Conservation (phyloP, 441 rosid species). For the Gossypium lobatum region DNA sequence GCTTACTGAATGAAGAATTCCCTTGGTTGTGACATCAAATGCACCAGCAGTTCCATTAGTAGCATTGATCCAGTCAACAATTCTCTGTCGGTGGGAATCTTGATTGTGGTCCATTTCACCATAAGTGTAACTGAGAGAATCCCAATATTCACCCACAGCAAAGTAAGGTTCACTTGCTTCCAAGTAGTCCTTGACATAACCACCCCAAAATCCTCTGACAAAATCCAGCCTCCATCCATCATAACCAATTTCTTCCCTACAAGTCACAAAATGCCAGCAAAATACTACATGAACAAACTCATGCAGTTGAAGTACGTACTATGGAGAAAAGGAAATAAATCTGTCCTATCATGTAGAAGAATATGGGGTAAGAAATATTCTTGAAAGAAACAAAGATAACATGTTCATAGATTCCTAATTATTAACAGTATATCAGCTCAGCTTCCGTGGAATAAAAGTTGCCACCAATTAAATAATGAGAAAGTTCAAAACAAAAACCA, state of each 20-base stretch:
- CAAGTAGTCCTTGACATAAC: conserved; percentile 90
- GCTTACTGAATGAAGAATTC: conserved; percentile 82
- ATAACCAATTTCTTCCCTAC: conserved; percentile 87
- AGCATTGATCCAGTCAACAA: conserved; percentile 86
- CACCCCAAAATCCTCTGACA: conserved; percentile 98
- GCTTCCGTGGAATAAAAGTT: background rate
- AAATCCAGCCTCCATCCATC: conserved; percentile 99
- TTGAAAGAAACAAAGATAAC: conserved; percentile 1
- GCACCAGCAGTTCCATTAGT: conserved; percentile 85
- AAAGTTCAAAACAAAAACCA: background rate
- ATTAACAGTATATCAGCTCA: background rate
- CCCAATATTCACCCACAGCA: conserved; percentile 95
- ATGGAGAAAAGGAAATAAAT: conserved; percentile 11
- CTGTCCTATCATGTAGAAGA: background rate
- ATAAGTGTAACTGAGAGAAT: conserved; percentile 76
- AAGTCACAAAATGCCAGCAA: conserved; percentile 16
- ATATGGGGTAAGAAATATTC: background rate
- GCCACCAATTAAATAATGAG: background rate
- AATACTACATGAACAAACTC: conserved; percentile 9
- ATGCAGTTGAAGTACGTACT: background rate
- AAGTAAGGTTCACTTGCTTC: conserved; percentile 76
- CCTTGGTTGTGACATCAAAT: conserved; percentile 96
- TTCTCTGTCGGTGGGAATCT: conserved; percentile 93
- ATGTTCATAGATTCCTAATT: background rate
- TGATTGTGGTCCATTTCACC: conserved; percentile 87